These are phyloP conservation scores for Mentha longifolia DNA, from an alignment of 257 asterid species.

Conservation along the genomic window DNA sequence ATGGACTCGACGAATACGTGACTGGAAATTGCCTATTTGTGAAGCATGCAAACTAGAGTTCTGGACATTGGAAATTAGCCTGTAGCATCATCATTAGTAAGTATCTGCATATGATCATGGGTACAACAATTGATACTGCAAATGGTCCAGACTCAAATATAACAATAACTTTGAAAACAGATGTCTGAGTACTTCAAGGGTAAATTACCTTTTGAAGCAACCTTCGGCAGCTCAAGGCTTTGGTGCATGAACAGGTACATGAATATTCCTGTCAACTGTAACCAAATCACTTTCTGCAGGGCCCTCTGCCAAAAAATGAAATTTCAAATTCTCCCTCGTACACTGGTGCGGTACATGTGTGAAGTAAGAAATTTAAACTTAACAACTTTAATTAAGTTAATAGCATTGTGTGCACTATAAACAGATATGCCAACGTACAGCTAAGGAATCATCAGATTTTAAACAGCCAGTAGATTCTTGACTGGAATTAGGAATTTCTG, in stretches of 20 bases:
- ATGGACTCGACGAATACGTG: too few species aligned
- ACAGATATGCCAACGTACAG: slow-evolving; percentile 46
- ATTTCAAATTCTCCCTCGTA: slow-evolving; percentile 7
- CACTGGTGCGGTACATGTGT: not conserved
- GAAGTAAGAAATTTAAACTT: too few species aligned
- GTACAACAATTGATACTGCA: too few species aligned
- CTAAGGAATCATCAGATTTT: slow-evolving; percentile 56
- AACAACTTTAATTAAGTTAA: not conserved
- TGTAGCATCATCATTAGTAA: too few species aligned
- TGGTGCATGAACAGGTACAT: slow-evolving; percentile 64
- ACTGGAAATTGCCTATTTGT: too few species aligned
- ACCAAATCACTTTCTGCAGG: slow-evolving; percentile 61
- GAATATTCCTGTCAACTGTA: slow-evolving; percentile 58
- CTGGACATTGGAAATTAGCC: too few species aligned
- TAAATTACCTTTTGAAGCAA: slow-evolving; percentile 59
- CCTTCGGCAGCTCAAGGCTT: slow-evolving; percentile 56
- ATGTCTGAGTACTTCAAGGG: not conserved
- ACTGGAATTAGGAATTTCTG: slow-evolving; percentile 43
- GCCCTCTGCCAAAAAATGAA: slow-evolving; percentile 44
- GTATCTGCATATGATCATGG: too few species aligned
- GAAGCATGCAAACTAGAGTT: not conserved
- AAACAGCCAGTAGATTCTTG: slow-evolving; percentile 44
- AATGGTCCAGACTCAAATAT: slow-evolving; percentile 19
- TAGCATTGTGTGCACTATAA: too few species aligned
- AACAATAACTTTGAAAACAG: not conserved